Evolutionary conservation across 805 yeast species (phyloP), one percentile per base, ranked within the genome.

Genomic region (Wickerhamomyces bisporus): DNA sequence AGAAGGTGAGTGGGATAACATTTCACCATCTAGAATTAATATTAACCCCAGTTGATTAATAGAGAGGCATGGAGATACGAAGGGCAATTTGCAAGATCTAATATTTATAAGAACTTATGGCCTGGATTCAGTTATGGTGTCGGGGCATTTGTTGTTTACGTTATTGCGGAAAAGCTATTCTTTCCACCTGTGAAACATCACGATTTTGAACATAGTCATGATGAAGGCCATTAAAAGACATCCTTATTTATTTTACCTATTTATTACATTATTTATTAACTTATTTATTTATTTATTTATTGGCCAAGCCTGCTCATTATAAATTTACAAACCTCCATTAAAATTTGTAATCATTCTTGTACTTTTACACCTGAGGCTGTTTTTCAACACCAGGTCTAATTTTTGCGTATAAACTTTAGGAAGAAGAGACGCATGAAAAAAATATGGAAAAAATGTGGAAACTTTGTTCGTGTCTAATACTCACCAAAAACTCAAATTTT

Each of bases 21-120:
- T n/a, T n/a, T n/a, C n/a, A n/a, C n/a, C n/a, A n/a, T n/a, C n/a
- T n/a, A n/a, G 14, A 10, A 18, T 25, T 9, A 7, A 16, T n/a
- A 14, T n/a, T 9, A 14, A 10, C 7, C 6, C 16, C n/a, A n/a
- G n/a, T n/a, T n/a, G 16, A 31, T 10, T 7, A 14, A 14, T 47
- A 81, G 94, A 72, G 95, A 86, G 60, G 93, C 94, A 33, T 86
- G 95, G 95, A 80, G 95, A 71, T 82, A 79, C 64, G 81, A 78
- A 54, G 94, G 93, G 42, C 85, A 79, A 37, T 86, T 86, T 66
- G 71, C 84, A 38, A 77, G 86, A 50, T 63, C 65, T 35, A 77
- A 80, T 62, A 70, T 93, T 50, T 80, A 77, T 61, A 78, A 71
- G 53, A 78, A 78, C 40, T 71, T 85, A 13, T 75, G 86, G 55